These are phyloP conservation scores for Lotmaria passim DNA, from an alignment of 208 protist species.

Conservation along the genomic window DNA sequence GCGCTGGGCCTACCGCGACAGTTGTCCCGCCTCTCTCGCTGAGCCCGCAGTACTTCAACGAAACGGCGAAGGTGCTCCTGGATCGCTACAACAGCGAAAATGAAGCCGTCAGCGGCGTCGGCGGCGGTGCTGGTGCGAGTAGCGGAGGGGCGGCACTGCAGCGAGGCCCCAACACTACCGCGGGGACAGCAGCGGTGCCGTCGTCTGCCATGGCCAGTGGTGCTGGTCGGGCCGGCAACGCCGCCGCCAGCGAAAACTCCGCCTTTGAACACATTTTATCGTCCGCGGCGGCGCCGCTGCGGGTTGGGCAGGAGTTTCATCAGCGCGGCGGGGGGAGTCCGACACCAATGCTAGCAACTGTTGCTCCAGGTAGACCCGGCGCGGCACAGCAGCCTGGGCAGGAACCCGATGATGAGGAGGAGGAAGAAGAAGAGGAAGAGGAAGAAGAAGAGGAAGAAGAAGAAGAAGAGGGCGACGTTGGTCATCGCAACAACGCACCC, in stretches of 20 bases:
- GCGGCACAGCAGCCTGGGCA: neutral
- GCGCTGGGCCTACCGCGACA: neutral
- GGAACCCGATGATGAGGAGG: slow-evolving; percentile 16
- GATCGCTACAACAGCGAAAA: slow-evolving; percentile 34
- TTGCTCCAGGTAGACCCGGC: neutral
- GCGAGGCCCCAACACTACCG: neutral
- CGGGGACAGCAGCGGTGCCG: neutral
- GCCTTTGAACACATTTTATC: slow-evolving; percentile 62
- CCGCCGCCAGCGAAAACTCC: slow-evolving; percentile 25
- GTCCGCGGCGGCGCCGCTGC: slow-evolving; percentile 34
- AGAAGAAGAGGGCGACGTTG: slow-evolving; percentile 33
- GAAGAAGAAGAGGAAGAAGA: slow-evolving; percentile 16
- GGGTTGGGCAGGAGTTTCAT: slow-evolving; percentile 39
- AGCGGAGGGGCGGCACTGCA: neutral
- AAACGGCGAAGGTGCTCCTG: slow-evolving; percentile 44
- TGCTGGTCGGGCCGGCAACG: neutral
- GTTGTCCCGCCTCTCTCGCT: slow-evolving; percentile 8
- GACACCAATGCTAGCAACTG: neutral
- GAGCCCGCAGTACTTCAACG: slow-evolving; percentile 38
- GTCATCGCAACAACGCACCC: neutral
- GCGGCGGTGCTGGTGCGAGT: neutral
- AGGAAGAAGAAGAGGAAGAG: slow-evolving; percentile 15
- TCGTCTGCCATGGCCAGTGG: neutral
- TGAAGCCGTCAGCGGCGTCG: neutral
- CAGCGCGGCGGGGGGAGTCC: slow-evolving; percentile 46